Evolutionary conservation across 2,329 filamentous ascomycete species (phyloP), one percentile per base, ranked within the genome.

Genomic region (Kalaharituber pfeilii): DNA sequence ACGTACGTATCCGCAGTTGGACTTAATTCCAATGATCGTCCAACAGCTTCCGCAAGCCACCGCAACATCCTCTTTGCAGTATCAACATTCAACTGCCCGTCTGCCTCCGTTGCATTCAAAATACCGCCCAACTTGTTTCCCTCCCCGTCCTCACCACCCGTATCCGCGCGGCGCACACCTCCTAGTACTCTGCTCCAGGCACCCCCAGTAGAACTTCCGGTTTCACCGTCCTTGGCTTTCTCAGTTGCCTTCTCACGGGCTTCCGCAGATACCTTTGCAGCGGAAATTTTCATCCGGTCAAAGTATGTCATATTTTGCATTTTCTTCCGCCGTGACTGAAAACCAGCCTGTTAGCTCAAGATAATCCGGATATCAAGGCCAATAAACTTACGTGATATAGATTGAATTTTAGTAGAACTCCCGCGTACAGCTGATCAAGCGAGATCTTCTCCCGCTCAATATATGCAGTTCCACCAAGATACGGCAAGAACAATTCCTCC

Each of bases 21-120:
- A 24, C 85, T 87, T n/a, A 98, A 74, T 67, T 98, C 91, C 8
- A 98, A 74, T 0, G 87, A 86, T 59, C 91, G 77, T 36, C 91
- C 84, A 24, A 98, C 89, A 58, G 86, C 87, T 71, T 98, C 91
- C 2, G 91, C 91, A 39, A 98, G 73, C 91, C 91, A 98, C 66
- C 86, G 93, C 57, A 98, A 76, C 88, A 98, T 98, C 55, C 91
- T 79, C 70, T 96, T 96, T n/a, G 88, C 86, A 66, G 84, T 87
- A n/a, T 79, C 74, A 3, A 93, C 73, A 61, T 81, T 89, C 25
- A 96, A 72, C 54, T 80, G 75, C 29, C 91, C 91, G 64, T 98
- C 89, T 65, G 89, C 81, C 56, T 96, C 91, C 0, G 82, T 81
- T 28, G 96, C 84, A 22, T 47, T 5, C 42, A 47, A 22, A 22